Percentiles rank a stretch among this genome's conserved stretches.
Conservation (phyloP, 73 alveolate species). For the Symbiodinium natans region DNA sequence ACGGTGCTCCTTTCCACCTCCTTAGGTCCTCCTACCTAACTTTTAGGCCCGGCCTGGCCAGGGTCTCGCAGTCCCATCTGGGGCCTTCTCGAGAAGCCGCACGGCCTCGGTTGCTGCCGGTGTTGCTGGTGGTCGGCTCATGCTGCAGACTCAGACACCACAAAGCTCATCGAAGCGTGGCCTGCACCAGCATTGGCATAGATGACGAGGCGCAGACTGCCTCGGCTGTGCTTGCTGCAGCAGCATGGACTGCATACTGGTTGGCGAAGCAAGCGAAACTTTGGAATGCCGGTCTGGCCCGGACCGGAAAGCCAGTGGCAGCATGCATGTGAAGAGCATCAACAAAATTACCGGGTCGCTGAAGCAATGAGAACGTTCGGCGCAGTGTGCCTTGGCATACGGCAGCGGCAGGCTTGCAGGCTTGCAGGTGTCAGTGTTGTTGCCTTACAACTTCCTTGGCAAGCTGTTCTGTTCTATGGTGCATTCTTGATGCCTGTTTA, state of each 20-base stretch:
- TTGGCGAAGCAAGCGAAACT: neutral
- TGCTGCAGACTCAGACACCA: no score
- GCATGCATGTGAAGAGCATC: neutral
- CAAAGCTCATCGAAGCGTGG: no score
- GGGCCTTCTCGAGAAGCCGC: slow-evolving; percentile 69
- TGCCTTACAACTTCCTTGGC: no score
- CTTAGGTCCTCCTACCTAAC: no score
- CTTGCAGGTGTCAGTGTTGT: no score
- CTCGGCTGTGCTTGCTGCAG: neutral
- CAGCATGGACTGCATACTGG: neutral
- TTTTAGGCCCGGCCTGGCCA: slow-evolving; percentile 11
- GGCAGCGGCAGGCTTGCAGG: no score
- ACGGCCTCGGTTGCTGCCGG: slow-evolving; percentile 91
- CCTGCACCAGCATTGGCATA: slow-evolving; percentile 85
- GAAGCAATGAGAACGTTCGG: slow-evolving; percentile 75
- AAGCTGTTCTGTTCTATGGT: no score
- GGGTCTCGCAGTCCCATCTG: slow-evolving; percentile 36
- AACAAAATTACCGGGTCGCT: neutral
- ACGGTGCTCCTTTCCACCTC: no score
- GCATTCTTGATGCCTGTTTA: slow-evolving; percentile 67
- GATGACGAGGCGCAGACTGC: slow-evolving; percentile 86
- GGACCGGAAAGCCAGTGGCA: no score
- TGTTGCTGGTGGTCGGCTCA: no score
- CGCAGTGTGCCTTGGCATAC: slow-evolving; percentile 48
- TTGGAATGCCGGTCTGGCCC: no score